Conservation (phyloP, 2,329 filamentous ascomycete genomes). For the Aspergillus sp. region DNA sequence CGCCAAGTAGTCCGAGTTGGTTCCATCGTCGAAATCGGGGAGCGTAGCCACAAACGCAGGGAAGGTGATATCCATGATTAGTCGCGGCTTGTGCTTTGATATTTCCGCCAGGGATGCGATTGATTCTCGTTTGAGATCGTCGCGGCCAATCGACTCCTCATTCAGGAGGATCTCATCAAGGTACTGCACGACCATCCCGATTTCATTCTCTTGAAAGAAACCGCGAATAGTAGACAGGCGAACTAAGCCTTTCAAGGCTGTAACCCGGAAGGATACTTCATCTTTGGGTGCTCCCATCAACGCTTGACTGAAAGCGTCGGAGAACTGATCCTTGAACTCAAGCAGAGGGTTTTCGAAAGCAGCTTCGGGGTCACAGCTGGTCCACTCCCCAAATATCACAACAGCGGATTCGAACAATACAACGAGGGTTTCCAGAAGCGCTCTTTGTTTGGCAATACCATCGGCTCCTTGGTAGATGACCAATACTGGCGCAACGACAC, state of each 20-base stretch:
- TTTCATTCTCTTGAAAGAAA: constrained; percentile 44
- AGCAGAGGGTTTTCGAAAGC: constrained; percentile 34
- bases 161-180: constrained; percentile 53
- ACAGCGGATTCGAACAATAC: constrained; percentile 51
- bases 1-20: constrained; percentile 39
- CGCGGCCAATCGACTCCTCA: constrained; percentile 47
- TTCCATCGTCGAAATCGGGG: constrained; percentile 47
- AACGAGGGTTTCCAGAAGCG: constrained; percentile 52
- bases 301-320: constrained; percentile 47
- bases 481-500: constrained; percentile 49
- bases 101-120: constrained; percentile 51
- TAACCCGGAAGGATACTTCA: constrained; percentile 42
- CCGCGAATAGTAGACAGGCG: constrained; percentile 37
- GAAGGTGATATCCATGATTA: constrained; percentile 56
- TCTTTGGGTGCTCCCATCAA: constrained; percentile 45
- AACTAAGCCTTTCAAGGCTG: constrained; percentile 40
- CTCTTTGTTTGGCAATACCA: constrained; percentile 53
- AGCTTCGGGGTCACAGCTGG: constrained; percentile 30
- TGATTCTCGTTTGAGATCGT: constrained; percentile 50
- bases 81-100: constrained; percentile 51
- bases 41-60: constrained; percentile 57
- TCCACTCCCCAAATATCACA: constrained; percentile 49
- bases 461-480: constrained; percentile 52
- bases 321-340: constrained; percentile 43
- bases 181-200: constrained; percentile 46